Evolutionary conservation across 495 filamentous ascomycete species (phyloP), one percentile per base, ranked within the genome.

Genomic region (Aspergillus panamensis): DNA sequence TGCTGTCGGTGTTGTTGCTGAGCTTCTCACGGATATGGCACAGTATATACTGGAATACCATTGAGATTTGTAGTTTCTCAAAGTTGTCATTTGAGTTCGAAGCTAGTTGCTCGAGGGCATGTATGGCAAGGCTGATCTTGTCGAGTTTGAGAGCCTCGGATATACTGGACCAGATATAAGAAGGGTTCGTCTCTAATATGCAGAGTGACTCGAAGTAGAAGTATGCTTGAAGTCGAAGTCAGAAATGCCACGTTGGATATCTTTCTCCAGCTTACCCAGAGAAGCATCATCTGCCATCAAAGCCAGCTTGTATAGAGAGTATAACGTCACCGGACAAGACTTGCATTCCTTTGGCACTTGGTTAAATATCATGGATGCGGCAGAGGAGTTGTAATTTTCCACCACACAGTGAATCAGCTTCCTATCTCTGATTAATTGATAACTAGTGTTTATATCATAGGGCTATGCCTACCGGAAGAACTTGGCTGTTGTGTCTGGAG

Each of bases 291-390:
- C 73, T 53, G 69, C 77, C 43, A 80, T 73, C 5, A 95, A 67
- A 3, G 88, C 87, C 30, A 89, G 71, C 64, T 90, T 93, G 75
- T 88, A 92, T 63, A 85, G 80, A 20, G 95, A 67, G 66, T 88
- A 92, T 37, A 81, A 74, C 8, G 88, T 90, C 60, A 84, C 79
- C 3, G 83, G 80, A 29, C 87, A 84, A 49, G 73, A 73, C 62
- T 76, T 77, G 44, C 74, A 77, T 19, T 73, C 59, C 39, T 82
- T 74, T 8, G 86, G 79, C 82, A 94, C 87, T 32, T 77, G 69
- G 40, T 73, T 68, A 62, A 88, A 84, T 7, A 82, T 69, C 3
- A 81, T 75, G 48, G 69, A 65, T 16, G 87, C 87, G 48, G 70
- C 69, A 6, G 73, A 70, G 19, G 78, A 48, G 59, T 85, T 81